Base-by-base conservation (phyloP, 345 rosid species). In the Chamaenerion angustifolium region DNA sequence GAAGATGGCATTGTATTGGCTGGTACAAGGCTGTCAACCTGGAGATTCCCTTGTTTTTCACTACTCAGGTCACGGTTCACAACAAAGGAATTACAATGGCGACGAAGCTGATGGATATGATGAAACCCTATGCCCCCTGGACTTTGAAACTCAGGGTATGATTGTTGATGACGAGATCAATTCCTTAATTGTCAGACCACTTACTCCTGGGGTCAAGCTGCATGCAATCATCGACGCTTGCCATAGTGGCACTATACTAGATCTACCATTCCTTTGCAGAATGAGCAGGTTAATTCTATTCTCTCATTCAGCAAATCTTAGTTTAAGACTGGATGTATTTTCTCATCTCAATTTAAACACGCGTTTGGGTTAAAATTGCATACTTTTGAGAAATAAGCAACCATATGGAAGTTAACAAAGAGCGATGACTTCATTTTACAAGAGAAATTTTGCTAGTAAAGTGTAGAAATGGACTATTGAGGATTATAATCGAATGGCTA, bases 91-190 rank as follows among this genome's bases (percentile, higher is more conserved):
- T 72, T 74, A 76, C 62, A 64, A 48, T 44, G 96, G 94, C 41
- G 94, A 88, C 56, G 94, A 88, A 63, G 72, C 74, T 51, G 94
- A 88, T 63, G 94, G 94, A n/a, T 81, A 70, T 23, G 94, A 84
- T 60, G 95, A 88, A 68, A 84, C 92, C 7, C 71, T 88, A 2
- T 82, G 94, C 59, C 96, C 96, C 37, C 49, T 79, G 41, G 95
- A 88, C 67, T 88, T 81, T 51, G 86, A 88, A 71, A 83, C 88
- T 48, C 88, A 81, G 63, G 96, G 96, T 16, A 82, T 84, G 96
- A 80, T 88, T 61, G 84, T 82, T 7, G 95, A 87, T 64, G 90
- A 87, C 66, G 90, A 81, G 67, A 83, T 81, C 11, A 83, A 87
- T 61, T 70, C 81, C 0, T 76, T 77, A 0, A 72, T 81, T 52